Percentiles rank a stretch among this genome's conserved stretches.
phyloP scores from a whole-genome alignment of 1,284 basidiomycete genomes.

The Exobasidium cylindrosporum region DNA sequence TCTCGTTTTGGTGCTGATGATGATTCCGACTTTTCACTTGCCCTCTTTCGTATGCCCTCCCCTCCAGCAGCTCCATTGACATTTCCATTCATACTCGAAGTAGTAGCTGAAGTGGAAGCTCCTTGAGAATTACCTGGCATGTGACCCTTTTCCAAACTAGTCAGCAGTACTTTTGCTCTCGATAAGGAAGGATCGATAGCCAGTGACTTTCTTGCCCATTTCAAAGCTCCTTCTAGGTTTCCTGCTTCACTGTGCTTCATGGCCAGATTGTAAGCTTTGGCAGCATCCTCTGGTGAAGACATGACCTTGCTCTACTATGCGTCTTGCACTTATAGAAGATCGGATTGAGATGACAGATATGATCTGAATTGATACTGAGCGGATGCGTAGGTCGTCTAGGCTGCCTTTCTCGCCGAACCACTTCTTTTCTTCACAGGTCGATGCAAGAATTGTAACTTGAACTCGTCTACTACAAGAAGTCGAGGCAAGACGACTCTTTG shows the following conservation, averaged over 20 bases:
- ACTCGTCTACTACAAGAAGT: too few species aligned
- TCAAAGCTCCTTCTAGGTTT: constrained; percentile 64
- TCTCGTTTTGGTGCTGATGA: constrained; percentile 64
- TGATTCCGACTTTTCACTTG: constrained; percentile 64
- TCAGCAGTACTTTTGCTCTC: constrained; percentile 70
- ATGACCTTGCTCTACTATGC: background rate
- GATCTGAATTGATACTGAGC: too few species aligned
- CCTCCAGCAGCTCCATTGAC: constrained; percentile 1
- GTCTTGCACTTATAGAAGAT: too few species aligned
- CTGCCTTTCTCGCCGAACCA: too few species aligned
- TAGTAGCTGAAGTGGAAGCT: background rate
- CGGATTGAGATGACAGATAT: too few species aligned
- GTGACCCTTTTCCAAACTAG: constrained; percentile 59
- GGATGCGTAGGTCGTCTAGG: too few species aligned
- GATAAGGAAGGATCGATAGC: constrained; percentile 72
- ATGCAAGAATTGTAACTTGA: too few species aligned
- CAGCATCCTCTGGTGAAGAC: constrained; percentile 45
- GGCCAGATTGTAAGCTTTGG: constrained; percentile 46
- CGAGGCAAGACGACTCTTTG: too few species aligned
- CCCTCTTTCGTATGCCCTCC: constrained; percentile 20
- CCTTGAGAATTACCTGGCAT: constrained; percentile 37
- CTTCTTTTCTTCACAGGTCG: too few species aligned
- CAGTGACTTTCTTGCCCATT: constrained; percentile 86
- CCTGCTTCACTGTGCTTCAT: constrained; percentile 46
- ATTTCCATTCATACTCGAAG: background rate